Evolutionary conservation across 352 stramenopile species (phyloP), one percentile per base, ranked within the genome.

Genomic region (Phytophthora pluvialis): DNA sequence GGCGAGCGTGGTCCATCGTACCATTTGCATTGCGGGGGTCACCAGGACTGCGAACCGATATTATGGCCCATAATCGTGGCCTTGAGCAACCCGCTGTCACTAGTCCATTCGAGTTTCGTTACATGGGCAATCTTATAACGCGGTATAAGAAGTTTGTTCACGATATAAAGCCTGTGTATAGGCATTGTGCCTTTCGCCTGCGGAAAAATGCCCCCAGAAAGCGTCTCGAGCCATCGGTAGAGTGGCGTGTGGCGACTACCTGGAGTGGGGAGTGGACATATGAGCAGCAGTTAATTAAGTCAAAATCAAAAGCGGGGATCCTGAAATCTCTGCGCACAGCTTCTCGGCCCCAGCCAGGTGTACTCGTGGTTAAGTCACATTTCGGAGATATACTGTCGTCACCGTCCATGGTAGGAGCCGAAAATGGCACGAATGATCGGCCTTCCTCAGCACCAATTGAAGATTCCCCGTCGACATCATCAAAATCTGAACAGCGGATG

Each of bases 221-320:
- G 26, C 43, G 59, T 6, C 65, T 88, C 0, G 54, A 64, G 5
- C 50, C 65, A 3, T 16, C 52, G 26, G 54, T 83, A 25, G 58
- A 75, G 33, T 90, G 81, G 81, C 64, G 54, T 38, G 70, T 90
- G 32, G 77, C 65, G 4, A 75, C 73, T 16, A 86, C 81, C 11
- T 90, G 81, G 79, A 85, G 79, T 39, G 81, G 81, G 7, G 79
- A 89, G 46, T 90, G 81, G 81, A 50, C 88, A 8, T 89, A 83
- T 31, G 64, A 75, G 6, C 81, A 90, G 45, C 33, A 53, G 10
- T 60, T 47, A n/a, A 66, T 86, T 12, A 36, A 55, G 3, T 49
- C 59, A 15, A 59, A 65, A 25, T 77, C 67, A 28, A 90, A 89
- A 50, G 29, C 50, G 1, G 31, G 58, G 12, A 57, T 89, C 3